Conservation (phyloP, 768 basidiomycete species). For the Auricularia sp. region DNA sequence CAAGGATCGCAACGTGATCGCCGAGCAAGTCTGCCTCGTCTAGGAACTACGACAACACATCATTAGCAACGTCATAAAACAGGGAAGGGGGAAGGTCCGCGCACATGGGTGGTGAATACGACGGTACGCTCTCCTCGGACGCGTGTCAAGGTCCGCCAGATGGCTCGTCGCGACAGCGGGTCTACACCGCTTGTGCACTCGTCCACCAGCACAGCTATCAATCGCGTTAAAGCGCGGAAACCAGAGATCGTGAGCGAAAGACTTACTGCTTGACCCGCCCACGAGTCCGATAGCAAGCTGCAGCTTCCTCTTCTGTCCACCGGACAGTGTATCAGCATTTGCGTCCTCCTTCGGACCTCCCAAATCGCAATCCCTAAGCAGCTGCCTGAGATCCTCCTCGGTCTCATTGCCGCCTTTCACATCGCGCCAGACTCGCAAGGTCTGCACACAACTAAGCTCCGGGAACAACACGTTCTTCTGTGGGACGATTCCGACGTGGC, state of each 20-base stretch:
- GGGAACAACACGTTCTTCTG: constrained; percentile 80
- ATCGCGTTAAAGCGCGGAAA: constrained; percentile 5
- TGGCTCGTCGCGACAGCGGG: constrained; percentile 63
- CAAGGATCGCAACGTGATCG: constrained; percentile 65
- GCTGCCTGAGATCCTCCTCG: constrained; percentile 51
- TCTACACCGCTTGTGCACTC: constrained; percentile 63
- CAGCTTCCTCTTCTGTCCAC: constrained; percentile 75
- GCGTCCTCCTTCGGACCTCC: constrained; percentile 50
- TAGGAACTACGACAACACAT: constrained; percentile 38
- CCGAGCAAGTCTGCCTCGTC: constrained; percentile 74
- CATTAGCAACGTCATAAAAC: constrained; percentile 2
- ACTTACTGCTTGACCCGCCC: constrained; percentile 58
- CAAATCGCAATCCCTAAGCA: constrained; percentile 64
- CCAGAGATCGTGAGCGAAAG: neutral
- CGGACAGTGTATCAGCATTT: constrained; percentile 57
- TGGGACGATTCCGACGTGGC: constrained; percentile 65
- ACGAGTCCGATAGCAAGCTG: constrained; percentile 75
- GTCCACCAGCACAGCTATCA: constrained; percentile 7
- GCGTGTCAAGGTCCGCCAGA: constrained; percentile 66
- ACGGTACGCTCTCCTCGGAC: constrained; percentile 58
- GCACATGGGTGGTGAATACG: constrained; percentile 70
- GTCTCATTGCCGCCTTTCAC: constrained; percentile 48
- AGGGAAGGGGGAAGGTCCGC: constrained; percentile 13
- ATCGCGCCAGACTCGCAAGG: constrained; percentile 59
- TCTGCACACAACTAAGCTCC: constrained; percentile 65